These are phyloP conservation scores for Pichia kluyveri DNA, from an alignment of 805 yeast genomes.

Conservation along the genomic window DNA sequence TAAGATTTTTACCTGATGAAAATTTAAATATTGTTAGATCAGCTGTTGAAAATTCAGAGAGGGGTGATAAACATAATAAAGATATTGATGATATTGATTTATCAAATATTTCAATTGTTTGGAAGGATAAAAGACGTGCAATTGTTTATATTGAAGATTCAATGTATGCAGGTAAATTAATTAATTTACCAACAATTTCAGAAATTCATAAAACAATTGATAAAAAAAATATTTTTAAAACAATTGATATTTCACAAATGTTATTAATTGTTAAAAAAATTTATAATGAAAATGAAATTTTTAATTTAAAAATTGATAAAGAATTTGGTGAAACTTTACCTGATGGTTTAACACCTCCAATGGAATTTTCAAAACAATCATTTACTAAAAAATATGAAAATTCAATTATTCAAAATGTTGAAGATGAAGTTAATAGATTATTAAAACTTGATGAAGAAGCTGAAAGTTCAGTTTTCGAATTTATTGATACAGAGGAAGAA, in stretches of 20 bases:
- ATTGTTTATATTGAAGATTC: conserved; percentile 61
- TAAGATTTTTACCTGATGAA: conserved; percentile 63
- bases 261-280: conserved; percentile 58
- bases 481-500: conserved; percentile 38
- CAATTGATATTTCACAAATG: conserved; percentile 81
- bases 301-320: conserved; percentile 33
- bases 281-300: conserved; percentile 35
- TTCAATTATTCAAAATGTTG: conserved; percentile 67
- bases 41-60: conserved; percentile 56
- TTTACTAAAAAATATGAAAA: conserved; percentile 65
- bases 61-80: conserved; percentile 3
- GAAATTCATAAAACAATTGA: conserved; percentile 88
- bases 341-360: conserved; percentile 83
- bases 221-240: conserved; percentile 77
- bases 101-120: conserved; percentile 61
- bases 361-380: conserved; percentile 61
- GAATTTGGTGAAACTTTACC: conserved; percentile 37
- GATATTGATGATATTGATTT: conserved; percentile 28
- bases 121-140: conserved; percentile 78
- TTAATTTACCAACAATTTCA: conserved; percentile 82
- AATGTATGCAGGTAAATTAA: conserved; percentile 70
- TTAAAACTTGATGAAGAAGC: conserved; percentile 75
- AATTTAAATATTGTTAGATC: conserved; percentile 65
- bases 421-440: conserved; percentile 68
- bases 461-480: conserved; percentile 67